Conservation (phyloP, 2,329 filamentous ascomycete species). For the Aspergillaceae sp. region DNA sequence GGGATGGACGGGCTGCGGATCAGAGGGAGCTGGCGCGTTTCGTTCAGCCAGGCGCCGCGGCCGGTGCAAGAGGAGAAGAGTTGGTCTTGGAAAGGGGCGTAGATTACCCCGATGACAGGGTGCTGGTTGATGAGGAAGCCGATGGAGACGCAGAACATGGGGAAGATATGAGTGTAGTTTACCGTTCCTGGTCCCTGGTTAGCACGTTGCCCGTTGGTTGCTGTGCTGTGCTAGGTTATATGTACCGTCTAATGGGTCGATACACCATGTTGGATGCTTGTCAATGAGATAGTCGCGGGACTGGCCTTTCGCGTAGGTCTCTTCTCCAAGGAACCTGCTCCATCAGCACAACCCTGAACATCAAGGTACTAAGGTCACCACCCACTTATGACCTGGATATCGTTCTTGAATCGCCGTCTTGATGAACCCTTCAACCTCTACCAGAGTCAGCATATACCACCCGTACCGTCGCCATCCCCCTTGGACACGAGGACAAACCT, state of each 20-base stretch:
- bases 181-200: slow-evolving; percentile 47
- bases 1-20: slow-evolving; percentile 52
- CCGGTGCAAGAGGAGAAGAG: slow-evolving; percentile 60
- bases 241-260: slow-evolving; percentile 64
- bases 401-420: slow-evolving; percentile 48
- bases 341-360: background rate
- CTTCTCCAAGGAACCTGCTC: slow-evolving; percentile 66
- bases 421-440: slow-evolving; percentile 66
- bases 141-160: slow-evolving; percentile 74
- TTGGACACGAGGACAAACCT: slow-evolving; percentile 36
- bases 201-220: background rate
- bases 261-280: slow-evolving; percentile 59
- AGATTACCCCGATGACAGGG: slow-evolving; percentile 62
- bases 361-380: slow-evolving; percentile 4
- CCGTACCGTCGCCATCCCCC: background rate
- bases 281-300: slow-evolving; percentile 62
- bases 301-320: slow-evolving; percentile 61
- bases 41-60: slow-evolving; percentile 61
- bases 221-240: accelerated
- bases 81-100: slow-evolving; percentile 61
- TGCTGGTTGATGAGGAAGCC: slow-evolving; percentile 53
- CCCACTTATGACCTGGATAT: slow-evolving; percentile 60
- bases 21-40: slow-evolving; percentile 55
- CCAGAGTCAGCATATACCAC: background rate
- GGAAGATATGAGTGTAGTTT: slow-evolving; percentile 72